Evolutionary conservation across 2,329 filamentous ascomycete genomes (phyloP).

Genomic region (Pseudophaeomoniella oleicola): DNA sequence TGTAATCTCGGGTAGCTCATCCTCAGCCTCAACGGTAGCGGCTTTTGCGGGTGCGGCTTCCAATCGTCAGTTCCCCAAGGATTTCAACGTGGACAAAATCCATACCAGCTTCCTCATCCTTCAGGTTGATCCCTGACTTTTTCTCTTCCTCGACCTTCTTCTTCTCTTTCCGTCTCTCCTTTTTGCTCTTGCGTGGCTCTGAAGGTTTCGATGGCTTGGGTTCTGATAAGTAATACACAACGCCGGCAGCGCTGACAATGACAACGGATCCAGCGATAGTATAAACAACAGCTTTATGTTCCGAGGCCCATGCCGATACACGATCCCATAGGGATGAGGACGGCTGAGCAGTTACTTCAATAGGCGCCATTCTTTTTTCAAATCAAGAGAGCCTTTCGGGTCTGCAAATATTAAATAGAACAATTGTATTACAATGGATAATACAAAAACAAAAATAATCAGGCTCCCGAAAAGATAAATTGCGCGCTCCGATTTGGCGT

Average conservation of each 20-base stretch:
- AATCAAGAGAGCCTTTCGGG: constrained; percentile 1
- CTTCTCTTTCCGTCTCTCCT: constrained; percentile 78
- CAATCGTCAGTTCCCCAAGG: neutral
- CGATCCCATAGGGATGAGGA: constrained; percentile 75
- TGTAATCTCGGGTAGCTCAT: constrained; percentile 54
- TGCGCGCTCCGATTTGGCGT: too few relatives aligned
- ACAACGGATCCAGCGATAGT: constrained; percentile 90
- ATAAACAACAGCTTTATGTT: constrained; percentile 91
- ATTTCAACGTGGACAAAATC: constrained; percentile 17
- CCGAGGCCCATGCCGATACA: constrained; percentile 78
- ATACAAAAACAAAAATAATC: too few relatives aligned
- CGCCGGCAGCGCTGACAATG: constrained; percentile 79
- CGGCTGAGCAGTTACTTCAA: constrained; percentile 3
- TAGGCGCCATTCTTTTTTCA: constrained; percentile 1
- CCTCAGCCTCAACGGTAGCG: constrained; percentile 26
- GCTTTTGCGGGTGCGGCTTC: constrained; percentile 5
- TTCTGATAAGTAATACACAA: constrained; percentile 73
- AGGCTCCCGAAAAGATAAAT: too few relatives aligned
- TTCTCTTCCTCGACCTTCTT: constrained; percentile 44
- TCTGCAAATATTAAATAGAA: constrained; percentile 1
- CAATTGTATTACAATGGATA: constrained; percentile 2
- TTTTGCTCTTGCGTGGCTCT: constrained; percentile 67
- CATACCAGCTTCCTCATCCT: constrained; percentile 18
- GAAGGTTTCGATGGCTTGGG: constrained; percentile 21
- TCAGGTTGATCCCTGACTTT: constrained; percentile 20